phyloP scores from a whole-genome alignment of 768 basidiomycete species.

The Trametes cubensis region DNA sequence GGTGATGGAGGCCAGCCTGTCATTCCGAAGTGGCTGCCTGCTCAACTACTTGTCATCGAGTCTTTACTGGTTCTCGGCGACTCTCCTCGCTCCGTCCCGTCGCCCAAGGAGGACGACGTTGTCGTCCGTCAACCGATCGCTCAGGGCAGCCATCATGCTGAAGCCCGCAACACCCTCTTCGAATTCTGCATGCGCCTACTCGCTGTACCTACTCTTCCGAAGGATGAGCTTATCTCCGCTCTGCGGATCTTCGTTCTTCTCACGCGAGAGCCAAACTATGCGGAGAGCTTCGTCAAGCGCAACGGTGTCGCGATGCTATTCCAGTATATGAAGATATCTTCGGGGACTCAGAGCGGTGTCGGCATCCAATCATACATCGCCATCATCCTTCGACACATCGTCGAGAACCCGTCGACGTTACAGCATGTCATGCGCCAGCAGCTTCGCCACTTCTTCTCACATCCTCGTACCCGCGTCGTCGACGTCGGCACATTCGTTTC shows the following conservation, averaged over 20 bases:
- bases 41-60: constrained; percentile 84
- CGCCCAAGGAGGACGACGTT: constrained; percentile 74
- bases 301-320: constrained; percentile 69
- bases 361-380: constrained; percentile 83
- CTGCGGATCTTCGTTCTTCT: constrained; percentile 84
- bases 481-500: constrained; percentile 78
- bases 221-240: constrained; percentile 81
- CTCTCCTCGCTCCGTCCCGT: constrained; percentile 62
- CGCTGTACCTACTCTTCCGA: constrained; percentile 59
- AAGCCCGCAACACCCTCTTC: constrained; percentile 70
- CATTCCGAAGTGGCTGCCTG: constrained; percentile 85
- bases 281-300: constrained; percentile 65
- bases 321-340: constrained; percentile 59
- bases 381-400: constrained; percentile 87
- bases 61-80: constrained; percentile 77
- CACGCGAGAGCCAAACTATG: constrained; percentile 69
- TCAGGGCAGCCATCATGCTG: constrained; percentile 61
- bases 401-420: constrained; percentile 74
- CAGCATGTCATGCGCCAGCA: constrained; percentile 79
- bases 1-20: constrained; percentile 54
- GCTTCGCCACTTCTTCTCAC: constrained; percentile 77
- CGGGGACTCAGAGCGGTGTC: constrained; percentile 49
- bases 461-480: constrained; percentile 65
- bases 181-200: constrained; percentile 78
- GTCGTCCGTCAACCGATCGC: constrained; percentile 53